Evolutionary conservation across 306 rosid genomes (phyloP), one percentile per base, ranked within the genome.

Genomic region (Rosa multiflora): DNA sequence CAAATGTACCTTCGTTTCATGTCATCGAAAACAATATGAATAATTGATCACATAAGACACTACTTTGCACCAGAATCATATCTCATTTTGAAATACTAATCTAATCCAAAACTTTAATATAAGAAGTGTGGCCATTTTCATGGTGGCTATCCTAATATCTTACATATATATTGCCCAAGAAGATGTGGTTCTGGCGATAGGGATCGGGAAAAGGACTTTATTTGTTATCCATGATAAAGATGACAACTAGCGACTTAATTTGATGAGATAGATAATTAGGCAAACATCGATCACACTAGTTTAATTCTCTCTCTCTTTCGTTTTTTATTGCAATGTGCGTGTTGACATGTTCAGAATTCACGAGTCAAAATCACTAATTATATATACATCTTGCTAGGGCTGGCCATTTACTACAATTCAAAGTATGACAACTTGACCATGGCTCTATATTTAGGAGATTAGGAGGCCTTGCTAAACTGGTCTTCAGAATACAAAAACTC

Each of bases 321-420:
- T 40, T 40, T 67, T 35, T 10, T 44, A 63, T 46, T 48, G 42
- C 37, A 63, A 63, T 62, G 61, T 76, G 49, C 61, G 61, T 62
- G 72, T 47, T 76, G 72, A 47, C 15, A 76, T 63, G 37, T 47
- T 76, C 79, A 63, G n/a, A 47, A 15, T 3, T 76, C 21, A 18
- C 40, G 21, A 32, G 39, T 35, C 72, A 76, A 62, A 29, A 26
- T n/a, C 26, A 13, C 11, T 40, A 68, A 67, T 26, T 11, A 49
- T 72, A 37, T 51, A 0, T 48, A 5, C 66, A 73, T 53, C 35
- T 37, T 74, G 66, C 21, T 55, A 21, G 1, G 23, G 67, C 77
- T 32, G 26, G 10, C 67, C 67, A 2, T 55, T 5, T 23, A 8
- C 26, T 9, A 6, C 39, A 63, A 37, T 76, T 76, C 79, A 76